These are phyloP conservation scores for Tetragonia tetragonoides DNA, from an alignment of 148 eudicot species.

Conservation along the genomic window DNA sequence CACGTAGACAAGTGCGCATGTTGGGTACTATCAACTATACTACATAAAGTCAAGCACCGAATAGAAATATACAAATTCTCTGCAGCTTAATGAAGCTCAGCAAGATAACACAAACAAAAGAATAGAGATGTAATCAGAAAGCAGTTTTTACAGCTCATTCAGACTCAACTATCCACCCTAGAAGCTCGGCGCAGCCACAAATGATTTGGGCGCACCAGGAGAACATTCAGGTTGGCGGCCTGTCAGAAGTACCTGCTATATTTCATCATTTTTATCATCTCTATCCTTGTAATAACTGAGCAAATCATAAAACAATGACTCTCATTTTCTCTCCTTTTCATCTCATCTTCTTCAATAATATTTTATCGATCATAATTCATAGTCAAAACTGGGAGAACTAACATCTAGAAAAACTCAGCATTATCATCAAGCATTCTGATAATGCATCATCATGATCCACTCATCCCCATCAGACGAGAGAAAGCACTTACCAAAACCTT, in stretches of 20 bases:
- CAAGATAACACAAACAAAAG: not conserved
- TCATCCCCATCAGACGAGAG: not conserved
- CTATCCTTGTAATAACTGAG: slow-evolving; percentile 14
- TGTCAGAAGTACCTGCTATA: slow-evolving; percentile 41
- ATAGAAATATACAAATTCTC: not conserved
- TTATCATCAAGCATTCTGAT: not conserved
- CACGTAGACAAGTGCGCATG: not conserved
- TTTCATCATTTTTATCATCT: slow-evolving; percentile 34
- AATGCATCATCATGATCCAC: slow-evolving; percentile 3
- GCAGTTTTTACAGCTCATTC: slow-evolving; percentile 29
- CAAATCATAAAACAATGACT: not conserved
- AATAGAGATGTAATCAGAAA: slow-evolving; percentile 35
- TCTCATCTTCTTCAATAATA: not conserved
- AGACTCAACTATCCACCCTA: slow-evolving; percentile 24
- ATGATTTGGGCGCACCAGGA: slow-evolving; percentile 35
- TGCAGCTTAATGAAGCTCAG: not conserved
- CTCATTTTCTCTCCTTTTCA: not conserved
- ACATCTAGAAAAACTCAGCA: not conserved
- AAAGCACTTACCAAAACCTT: slow-evolving; percentile 63
- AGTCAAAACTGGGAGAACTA: not conserved
- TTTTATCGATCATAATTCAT: not conserved
- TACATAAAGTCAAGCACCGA: not conserved
- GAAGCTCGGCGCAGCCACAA: slow-evolving; percentile 42
- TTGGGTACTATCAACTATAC: not conserved
- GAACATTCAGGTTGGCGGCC: slow-evolving; percentile 29